Conservation (phyloP, 495 filamentous ascomycete species). For the Stereocaulon alpinum region DNA sequence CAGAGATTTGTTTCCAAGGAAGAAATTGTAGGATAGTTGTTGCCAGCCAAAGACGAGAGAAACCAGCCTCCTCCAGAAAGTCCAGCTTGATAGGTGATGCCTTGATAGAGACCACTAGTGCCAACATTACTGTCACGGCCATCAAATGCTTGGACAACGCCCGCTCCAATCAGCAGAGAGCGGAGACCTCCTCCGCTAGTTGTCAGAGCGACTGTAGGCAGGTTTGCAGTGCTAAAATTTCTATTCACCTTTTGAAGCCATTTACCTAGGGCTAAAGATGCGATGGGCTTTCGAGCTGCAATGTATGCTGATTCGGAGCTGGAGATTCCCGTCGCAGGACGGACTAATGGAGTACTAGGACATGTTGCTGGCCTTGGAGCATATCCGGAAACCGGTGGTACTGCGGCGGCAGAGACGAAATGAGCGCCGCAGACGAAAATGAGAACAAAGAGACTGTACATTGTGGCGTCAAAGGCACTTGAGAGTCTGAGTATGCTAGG, state of each 20-base stretch:
- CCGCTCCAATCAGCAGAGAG: constrained; percentile 35
- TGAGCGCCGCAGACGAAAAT: neutral
- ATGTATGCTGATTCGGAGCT: constrained; percentile 27
- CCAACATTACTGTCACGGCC: constrained; percentile 29
- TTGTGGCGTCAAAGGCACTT: neutral
- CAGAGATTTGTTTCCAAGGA: constrained; percentile 29
- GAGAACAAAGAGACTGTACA: neutral
- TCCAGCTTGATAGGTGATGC: constrained; percentile 36
- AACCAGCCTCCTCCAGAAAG: constrained; percentile 40
- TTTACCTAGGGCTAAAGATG: constrained; percentile 25
- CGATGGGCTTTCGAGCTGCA: constrained; percentile 25
- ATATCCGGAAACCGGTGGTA: constrained; percentile 15
- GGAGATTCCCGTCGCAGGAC: constrained; percentile 24
- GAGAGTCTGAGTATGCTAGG: neutral
- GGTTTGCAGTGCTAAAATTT: constrained; percentile 24
- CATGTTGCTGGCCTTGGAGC: constrained; percentile 23
- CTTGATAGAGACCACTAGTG: constrained; percentile 35
- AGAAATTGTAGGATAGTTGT: constrained; percentile 36
- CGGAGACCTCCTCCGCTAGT: constrained; percentile 40
- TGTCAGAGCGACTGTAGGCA: constrained; percentile 28
- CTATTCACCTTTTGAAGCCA: constrained; percentile 31
- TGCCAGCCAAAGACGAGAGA: constrained; percentile 32
- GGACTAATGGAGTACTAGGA: constrained; percentile 24
- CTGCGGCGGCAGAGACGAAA: neutral
- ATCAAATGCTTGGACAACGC: constrained; percentile 37